Evolutionary conservation across 1,139 yeast genomes (phyloP).

Genomic region (Saccharomyces pastorianus): DNA sequence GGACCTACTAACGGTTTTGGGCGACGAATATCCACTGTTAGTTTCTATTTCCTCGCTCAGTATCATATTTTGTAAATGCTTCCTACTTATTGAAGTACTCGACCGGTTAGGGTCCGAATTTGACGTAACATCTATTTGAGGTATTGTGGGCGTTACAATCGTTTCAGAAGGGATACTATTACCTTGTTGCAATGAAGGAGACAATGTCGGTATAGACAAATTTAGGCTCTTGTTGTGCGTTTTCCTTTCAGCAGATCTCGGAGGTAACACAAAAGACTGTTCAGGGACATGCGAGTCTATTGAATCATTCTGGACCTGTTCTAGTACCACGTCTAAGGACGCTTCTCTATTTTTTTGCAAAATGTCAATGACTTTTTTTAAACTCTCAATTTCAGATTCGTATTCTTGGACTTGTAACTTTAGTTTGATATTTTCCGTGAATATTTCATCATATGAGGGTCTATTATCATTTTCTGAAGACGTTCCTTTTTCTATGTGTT

Average conservation of each 20-base stretch:
- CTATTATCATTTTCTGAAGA: slow-evolving; percentile 7
- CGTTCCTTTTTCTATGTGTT: slow-evolving; percentile 8
- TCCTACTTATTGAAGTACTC: background rate
- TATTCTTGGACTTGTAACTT: slow-evolving; percentile 22
- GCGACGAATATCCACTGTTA: background rate
- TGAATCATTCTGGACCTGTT: slow-evolving; percentile 9
- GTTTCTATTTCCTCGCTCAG: background rate
- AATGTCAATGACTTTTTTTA: slow-evolving; percentile 18
- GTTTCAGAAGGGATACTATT: background rate
- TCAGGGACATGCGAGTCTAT: slow-evolving; percentile 3
- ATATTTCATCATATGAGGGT: slow-evolving; percentile 27
- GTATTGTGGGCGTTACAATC: background rate
- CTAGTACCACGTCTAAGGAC: slow-evolving; percentile 9
- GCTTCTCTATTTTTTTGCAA: slow-evolving; percentile 7
- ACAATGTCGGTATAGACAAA: slow-evolving; percentile 5
- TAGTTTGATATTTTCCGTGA: slow-evolving; percentile 26
- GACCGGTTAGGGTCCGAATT: background rate
- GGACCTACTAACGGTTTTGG: background rate
- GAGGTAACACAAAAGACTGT: slow-evolving; percentile 21
- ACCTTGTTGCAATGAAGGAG: slow-evolving; percentile 3
- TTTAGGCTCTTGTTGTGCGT: slow-evolving; percentile 14
- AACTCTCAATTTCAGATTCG: slow-evolving; percentile 21
- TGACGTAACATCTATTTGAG: background rate
- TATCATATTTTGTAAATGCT: background rate
- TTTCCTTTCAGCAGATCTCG: slow-evolving; percentile 27